Base-by-base conservation (phyloP, 257 asterid genomes). In the Ilex aquifolium region DNA sequence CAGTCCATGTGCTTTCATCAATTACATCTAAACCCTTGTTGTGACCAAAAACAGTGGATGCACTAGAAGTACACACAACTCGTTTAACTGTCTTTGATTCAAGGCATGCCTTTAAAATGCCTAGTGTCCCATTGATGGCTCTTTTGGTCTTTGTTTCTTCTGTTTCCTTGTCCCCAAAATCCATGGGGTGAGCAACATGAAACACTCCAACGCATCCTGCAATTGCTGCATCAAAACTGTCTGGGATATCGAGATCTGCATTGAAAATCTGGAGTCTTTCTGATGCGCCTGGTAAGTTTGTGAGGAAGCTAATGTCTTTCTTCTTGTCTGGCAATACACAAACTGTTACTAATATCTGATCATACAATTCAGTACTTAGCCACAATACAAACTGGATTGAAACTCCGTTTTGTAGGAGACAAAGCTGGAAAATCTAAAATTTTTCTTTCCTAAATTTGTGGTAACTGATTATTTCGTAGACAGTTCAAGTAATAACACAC, bases 91-190 rank as follows among this genome's bases (percentile, higher is more conserved):
- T 46, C 52, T 46, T 46, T 46, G 52, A 46, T 10, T 46, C 52
- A 46, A 53, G 27, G 57, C 57, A 53, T 21, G 57, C 57, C 31
- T 53, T n/a, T 15, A 53, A 14, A 53, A 53, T 53, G 30, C 57
- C 57, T 14, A 53, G 12, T 5, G 57, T 10, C 4, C 57, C 57
- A 53, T 15, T 53, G 31, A 53, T 53, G 10, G 57, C 6, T 53
- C 31, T 53, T n/a, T 17, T 53, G 57, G 31, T n/a, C 4, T 15
- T 15, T 7, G 3, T 53, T 21, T 53, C 57, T 53, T 53, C 57
- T 3, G 57, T 53, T 21, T 53, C 57, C 10, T 15, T 53, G 57
- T 53, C 57, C 57, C 11, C 31, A 27, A 21, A 21, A 53, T 15
- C 31, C 10, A 15, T 15, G 10, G 57, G 57, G 15, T 53, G 57